Evolutionary conservation across 305 asterid species (phyloP).

Genomic region (Lippia alba): DNA sequence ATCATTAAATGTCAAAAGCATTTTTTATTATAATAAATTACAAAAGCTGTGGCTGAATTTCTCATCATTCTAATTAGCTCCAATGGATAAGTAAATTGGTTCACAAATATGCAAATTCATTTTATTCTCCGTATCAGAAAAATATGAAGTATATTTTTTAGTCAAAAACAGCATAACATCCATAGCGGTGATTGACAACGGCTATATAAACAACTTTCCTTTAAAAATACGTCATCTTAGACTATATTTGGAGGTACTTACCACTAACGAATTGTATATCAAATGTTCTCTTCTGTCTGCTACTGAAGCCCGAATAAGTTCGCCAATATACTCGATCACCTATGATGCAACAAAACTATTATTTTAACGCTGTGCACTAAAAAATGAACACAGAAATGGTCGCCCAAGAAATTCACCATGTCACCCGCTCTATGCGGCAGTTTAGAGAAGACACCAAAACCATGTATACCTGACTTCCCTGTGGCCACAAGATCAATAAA

Average conservation of each 20-base stretch:
- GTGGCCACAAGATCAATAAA: constrained; percentile 38
- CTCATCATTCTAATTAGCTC: background rate
- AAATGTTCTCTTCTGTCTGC: constrained; percentile 96
- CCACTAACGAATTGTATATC: constrained; percentile 93
- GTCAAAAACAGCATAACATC: constrained; percentile 9
- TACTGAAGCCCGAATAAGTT: constrained; percentile 85
- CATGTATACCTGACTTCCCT: constrained; percentile 98
- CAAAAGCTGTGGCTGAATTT: background rate
- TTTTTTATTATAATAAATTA: no score
- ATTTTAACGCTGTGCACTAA: constrained; percentile 3
- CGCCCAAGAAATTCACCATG: constrained; percentile 67
- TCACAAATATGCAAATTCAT: constrained; percentile 2
- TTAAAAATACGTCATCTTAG: constrained; percentile 8
- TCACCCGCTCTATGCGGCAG: constrained; percentile 93
- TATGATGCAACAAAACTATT: constrained; percentile 45
- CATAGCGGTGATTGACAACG: background rate
- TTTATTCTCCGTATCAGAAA: background rate
- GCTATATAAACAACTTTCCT: constrained; percentile 12
- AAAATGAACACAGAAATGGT: constrained; percentile 23
- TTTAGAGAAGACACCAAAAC: constrained; percentile 89
- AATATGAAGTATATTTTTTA: background rate
- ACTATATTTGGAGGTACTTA: constrained; percentile 46
- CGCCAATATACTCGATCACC: constrained; percentile 95
- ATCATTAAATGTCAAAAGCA: constrained; percentile 26
- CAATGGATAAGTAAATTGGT: constrained; percentile 8